phyloP scores from a whole-genome alignment of 2,329 filamentous ascomycete genomes.

The Metarhizium anisopliae region DNA sequence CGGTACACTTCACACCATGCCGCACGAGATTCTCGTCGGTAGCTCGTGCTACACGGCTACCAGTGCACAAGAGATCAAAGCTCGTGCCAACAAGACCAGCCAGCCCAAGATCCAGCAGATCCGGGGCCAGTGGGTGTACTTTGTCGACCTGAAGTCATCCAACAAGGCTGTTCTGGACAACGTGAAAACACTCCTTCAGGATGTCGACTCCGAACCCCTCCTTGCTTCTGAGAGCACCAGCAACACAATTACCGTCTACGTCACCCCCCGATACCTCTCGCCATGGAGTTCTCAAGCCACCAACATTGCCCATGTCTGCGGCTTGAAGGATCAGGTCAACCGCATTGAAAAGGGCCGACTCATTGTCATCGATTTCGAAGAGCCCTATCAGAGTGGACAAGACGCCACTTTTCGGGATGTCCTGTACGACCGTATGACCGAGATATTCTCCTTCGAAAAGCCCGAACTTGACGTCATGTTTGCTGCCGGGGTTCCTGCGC shows the following conservation, averaged over 20 bases:
- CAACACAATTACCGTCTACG: slow-evolving; percentile 53
- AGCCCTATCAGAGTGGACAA: slow-evolving; percentile 27
- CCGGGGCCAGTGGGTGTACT: slow-evolving; percentile 54
- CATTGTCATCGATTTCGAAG: slow-evolving; percentile 58
- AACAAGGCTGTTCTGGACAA: slow-evolving; percentile 35
- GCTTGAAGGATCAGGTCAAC: slow-evolving; percentile 58
- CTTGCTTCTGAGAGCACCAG: slow-evolving; percentile 25
- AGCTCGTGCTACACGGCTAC: slow-evolving; percentile 41
- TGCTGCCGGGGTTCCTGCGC: slow-evolving; percentile 50
- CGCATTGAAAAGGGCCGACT: slow-evolving; percentile 83
- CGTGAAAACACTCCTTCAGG: slow-evolving; percentile 36
- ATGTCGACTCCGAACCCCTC: slow-evolving; percentile 22
- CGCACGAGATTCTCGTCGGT: slow-evolving; percentile 28
- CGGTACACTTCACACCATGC: slow-evolving; percentile 17
- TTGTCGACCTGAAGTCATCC: slow-evolving; percentile 48
- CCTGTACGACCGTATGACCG: slow-evolving; percentile 93
- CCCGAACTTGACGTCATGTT: slow-evolving; percentile 74
- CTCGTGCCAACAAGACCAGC: slow-evolving; percentile 33
- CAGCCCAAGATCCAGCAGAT: slow-evolving; percentile 38
- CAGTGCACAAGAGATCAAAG: slow-evolving; percentile 34
- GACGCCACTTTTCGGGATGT: slow-evolving; percentile 56
- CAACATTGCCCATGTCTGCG: slow-evolving; percentile 87
- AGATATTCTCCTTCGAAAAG: slow-evolving; percentile 58
- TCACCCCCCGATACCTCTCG: slow-evolving; percentile 78
- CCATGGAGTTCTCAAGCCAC: slow-evolving; percentile 98